Conservation (phyloP, 108 stramenopile genomes). For the Bacterosira constricta region DNA sequence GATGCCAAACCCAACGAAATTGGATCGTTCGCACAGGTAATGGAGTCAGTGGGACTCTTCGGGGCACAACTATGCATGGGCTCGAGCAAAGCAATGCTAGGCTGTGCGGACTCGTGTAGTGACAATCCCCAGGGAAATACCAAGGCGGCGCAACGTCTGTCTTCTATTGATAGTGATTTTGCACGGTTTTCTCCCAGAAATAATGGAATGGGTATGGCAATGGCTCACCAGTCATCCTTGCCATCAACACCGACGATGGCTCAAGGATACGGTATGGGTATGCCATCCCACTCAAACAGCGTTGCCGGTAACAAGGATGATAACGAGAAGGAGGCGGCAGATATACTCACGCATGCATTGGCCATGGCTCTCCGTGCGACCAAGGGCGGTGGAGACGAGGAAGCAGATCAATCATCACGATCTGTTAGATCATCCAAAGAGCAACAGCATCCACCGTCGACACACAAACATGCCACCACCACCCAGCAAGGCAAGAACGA, state of each 20-base stretch:
- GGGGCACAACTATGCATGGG: constrained; percentile 24
- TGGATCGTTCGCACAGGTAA: constrained; percentile 22
- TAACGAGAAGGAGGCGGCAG: neutral
- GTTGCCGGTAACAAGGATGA: neutral
- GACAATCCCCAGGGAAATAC: constrained; percentile 6
- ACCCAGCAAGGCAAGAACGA: neutral
- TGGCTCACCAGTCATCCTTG: neutral
- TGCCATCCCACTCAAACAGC: neutral
- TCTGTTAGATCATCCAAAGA: neutral
- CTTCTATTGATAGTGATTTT: neutral
- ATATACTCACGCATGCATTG: neutral
- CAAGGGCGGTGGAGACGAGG: neutral
- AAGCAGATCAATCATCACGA: neutral
- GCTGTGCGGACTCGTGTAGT: constrained; percentile 26
- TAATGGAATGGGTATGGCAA: neutral
- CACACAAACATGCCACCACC: neutral
- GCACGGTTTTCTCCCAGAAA: constrained; percentile 11
- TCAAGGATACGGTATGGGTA: constrained; percentile 2
- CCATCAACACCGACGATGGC: neutral
- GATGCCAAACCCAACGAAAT: neutral
- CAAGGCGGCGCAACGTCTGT: neutral
- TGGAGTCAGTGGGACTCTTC: constrained; percentile 28
- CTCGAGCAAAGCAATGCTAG: constrained; percentile 23
- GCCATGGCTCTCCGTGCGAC: constrained; percentile 6
- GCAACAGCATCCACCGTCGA: neutral